phyloP scores from a whole-genome alignment of 73 alveolate genomes.

The Paramecium primaurelia region DNA sequence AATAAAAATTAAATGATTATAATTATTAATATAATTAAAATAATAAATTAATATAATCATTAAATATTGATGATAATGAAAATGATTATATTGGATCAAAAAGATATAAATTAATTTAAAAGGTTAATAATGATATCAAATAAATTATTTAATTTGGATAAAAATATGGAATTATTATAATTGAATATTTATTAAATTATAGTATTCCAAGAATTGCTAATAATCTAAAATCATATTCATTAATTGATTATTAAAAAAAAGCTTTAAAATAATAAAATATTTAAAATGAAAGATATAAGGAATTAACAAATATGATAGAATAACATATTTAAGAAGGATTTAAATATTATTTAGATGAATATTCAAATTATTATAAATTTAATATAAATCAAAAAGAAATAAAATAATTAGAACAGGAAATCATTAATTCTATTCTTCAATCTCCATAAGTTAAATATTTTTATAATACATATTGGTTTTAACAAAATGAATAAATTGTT shows the following conservation, averaged over 20 bases:
- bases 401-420: background rate
- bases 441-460: background rate
- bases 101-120: background rate
- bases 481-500: background rate
- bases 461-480: background rate
- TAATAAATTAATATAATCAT: background rate
- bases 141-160: background rate
- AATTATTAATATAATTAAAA: background rate
- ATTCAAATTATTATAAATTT: background rate
- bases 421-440: background rate
- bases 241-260: background rate
- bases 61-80: background rate
- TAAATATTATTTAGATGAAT: too few relatives aligned
- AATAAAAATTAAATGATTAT: too few relatives aligned
- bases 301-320: background rate
- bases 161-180: background rate
- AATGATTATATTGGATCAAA: background rate
- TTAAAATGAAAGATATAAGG: background rate
- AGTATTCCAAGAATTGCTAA: background rate
- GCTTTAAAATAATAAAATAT: background rate
- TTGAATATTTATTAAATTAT: background rate
- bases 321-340: too few relatives aligned
- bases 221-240: background rate
- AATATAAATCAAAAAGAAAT: background rate
- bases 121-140: background rate